phyloP scores from a whole-genome alignment of 1,139 yeast species.

The Yamadazyma sp. region DNA sequence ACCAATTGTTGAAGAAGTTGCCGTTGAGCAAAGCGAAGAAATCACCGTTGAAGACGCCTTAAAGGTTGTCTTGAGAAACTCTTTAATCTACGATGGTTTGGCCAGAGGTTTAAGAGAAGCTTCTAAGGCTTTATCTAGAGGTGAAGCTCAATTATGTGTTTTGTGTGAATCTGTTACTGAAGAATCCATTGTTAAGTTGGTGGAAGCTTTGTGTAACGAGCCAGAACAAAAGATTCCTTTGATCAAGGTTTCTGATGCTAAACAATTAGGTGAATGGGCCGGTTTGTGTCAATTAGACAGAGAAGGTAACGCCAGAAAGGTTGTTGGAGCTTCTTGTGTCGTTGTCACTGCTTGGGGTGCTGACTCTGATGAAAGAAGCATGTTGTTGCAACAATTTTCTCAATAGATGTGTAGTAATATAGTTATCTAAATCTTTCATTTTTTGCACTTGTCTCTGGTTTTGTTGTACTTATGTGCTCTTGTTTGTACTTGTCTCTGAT shows the following conservation, averaged over 20 bases:
- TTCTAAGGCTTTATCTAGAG: slow-evolving; percentile 95
- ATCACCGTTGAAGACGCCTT: slow-evolving; percentile 98
- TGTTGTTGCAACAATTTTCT: slow-evolving; percentile 95
- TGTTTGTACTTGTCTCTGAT: background rate
- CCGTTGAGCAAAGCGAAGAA: slow-evolving; percentile 83
- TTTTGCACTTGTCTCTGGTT: background rate
- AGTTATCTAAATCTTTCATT: background rate
- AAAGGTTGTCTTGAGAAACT: slow-evolving; percentile 96
- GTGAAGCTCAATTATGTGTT: slow-evolving; percentile 98
- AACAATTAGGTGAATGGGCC: slow-evolving; percentile 99
- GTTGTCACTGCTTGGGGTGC: slow-evolving; percentile 99
- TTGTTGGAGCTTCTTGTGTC: slow-evolving; percentile 99
- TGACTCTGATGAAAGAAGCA: slow-evolving; percentile 97
- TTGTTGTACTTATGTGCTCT: background rate
- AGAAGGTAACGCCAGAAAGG: slow-evolving; percentile 99
- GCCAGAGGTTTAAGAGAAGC: slow-evolving; percentile 99
- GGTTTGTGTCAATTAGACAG: slow-evolving; percentile 99
- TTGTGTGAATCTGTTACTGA: slow-evolving; percentile 98
- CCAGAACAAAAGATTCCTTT: slow-evolving; percentile 96
- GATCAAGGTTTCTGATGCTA: slow-evolving; percentile 99
- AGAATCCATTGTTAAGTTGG: slow-evolving; percentile 94
- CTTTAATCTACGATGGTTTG: slow-evolving; percentile 98
- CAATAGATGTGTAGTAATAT: slow-evolving; percentile 44
- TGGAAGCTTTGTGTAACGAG: slow-evolving; percentile 99
- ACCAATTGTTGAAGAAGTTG: slow-evolving; percentile 82